phyloP scores from a whole-genome alignment of 805 yeast genomes.

The Yarrowia keelungensis region DNA sequence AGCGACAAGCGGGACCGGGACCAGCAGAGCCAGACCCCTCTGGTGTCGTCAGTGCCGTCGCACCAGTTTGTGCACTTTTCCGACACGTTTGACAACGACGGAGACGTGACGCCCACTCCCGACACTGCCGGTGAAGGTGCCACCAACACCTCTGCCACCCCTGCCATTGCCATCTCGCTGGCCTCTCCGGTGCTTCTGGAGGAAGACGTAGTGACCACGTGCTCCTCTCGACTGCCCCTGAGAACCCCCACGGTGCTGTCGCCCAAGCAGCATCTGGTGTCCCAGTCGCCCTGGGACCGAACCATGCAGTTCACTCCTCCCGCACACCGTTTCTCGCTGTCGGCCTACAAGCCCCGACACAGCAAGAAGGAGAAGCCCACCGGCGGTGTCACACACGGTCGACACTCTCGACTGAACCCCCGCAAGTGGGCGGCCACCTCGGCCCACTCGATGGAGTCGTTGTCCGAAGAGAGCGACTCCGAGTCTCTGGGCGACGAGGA shows the following conservation, averaged over 20 bases:
- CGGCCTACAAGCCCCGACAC: conserved; percentile 22
- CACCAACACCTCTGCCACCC: background rate
- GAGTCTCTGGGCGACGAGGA: conserved; percentile 36
- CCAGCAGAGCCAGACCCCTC: background rate
- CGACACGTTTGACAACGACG: conserved; percentile 17
- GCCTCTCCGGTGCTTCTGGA: conserved; percentile 34
- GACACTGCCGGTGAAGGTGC: background rate
- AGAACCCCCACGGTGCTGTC: conserved; percentile 47
- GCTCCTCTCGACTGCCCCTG: conserved; percentile 47
- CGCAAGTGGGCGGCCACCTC: conserved; percentile 26
- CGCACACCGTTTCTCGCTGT: conserved; percentile 34
- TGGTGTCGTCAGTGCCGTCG: conserved; percentile 33
- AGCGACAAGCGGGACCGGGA: conserved; percentile 20
- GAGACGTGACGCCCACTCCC: conserved; percentile 31
- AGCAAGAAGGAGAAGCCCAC: background rate
- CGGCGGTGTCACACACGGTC: background rate
- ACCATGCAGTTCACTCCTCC: conserved; percentile 49
- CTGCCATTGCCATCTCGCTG: conserved; percentile 33
- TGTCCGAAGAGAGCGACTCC: conserved; percentile 29
- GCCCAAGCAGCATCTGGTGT: conserved; percentile 27
- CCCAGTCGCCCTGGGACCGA: conserved; percentile 44
- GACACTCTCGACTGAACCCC: conserved; percentile 23
- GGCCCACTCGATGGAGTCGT: conserved; percentile 25
- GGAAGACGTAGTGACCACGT: conserved; percentile 44
- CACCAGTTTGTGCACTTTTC: conserved; percentile 29